These are phyloP conservation scores for Neurospora sp. DNA, from an alignment of 495 filamentous ascomycete genomes.

Conservation along the genomic window DNA sequence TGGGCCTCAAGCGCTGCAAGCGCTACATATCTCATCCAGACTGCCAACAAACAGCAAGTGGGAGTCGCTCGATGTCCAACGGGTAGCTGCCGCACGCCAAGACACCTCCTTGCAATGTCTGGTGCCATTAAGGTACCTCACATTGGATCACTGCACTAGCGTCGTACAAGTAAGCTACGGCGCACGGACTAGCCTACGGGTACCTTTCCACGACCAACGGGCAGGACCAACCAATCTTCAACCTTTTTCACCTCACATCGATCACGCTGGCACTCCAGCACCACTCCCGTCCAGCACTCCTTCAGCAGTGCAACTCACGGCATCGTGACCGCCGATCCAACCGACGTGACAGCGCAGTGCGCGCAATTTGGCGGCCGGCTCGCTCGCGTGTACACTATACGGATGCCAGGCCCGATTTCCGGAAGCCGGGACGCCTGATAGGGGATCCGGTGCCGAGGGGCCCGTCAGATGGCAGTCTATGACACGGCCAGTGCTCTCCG, in stretches of 20 bases:
- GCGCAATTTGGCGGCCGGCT: background rate
- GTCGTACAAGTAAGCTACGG: background rate
- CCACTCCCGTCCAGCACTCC: background rate
- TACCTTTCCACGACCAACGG: background rate
- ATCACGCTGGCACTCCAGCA: background rate
- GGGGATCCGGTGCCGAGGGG: background rate
- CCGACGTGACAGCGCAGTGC: background rate
- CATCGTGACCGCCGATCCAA: background rate
- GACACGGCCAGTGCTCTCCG: background rate
- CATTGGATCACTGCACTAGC: background rate
- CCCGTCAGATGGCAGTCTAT: background rate
- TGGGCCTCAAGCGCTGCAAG: background rate
- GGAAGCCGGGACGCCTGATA: background rate
- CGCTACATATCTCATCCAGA: background rate
- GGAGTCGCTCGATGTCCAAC: background rate
- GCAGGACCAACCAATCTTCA: background rate
- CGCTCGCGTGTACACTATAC: background rate
- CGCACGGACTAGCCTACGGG: background rate
- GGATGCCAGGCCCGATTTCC: background rate
- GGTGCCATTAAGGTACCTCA: background rate
- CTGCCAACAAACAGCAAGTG: background rate
- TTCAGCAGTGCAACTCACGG: background rate
- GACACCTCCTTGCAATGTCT: background rate
- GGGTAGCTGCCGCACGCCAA: background rate
- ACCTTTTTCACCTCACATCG: background rate